Conservation (phyloP, 2,329 filamentous ascomycete species). For the Exophiala bonariae region DNA sequence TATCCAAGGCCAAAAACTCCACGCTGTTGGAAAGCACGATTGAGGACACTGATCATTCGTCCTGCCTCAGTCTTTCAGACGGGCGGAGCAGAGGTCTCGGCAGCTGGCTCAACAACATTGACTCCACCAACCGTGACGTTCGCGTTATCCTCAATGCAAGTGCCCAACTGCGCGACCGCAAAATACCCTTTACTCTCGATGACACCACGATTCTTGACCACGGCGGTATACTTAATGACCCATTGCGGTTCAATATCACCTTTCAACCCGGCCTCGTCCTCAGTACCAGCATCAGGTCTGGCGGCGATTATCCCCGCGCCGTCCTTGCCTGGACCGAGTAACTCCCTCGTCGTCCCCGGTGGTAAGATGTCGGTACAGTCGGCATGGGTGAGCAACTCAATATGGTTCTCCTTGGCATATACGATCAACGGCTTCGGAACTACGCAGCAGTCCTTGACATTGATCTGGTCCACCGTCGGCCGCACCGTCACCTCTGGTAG, state of each 20-base stretch:
- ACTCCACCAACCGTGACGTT: too few species aligned
- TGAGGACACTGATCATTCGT: too few species aligned
- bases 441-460: conserved; percentile 91
- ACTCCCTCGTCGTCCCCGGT: conserved; percentile 76
- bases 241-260: conserved; percentile 85
- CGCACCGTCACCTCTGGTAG: conserved; percentile 68
- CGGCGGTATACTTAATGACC: conserved; percentile 97
- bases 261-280: conserved; percentile 58
- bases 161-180: conserved; percentile 72
- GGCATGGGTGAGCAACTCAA: conserved; percentile 89
- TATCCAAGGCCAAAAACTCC: too few species aligned
- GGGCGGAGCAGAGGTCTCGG: too few species aligned
- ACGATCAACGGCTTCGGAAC: conserved; percentile 84
- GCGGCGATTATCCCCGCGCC: conserved; percentile 76
- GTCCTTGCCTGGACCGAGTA: conserved; percentile 70
- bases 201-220: conserved; percentile 88
- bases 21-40: too few species aligned
- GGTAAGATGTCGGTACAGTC: conserved; percentile 93
- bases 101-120: too few species aligned
- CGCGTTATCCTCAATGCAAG: conserved; percentile 37
- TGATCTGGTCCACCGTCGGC: conserved; percentile 92
- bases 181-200: conserved; percentile 99
- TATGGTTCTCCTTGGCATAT: conserved; percentile 77
- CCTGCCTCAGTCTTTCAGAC: too few species aligned
- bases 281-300: conserved; percentile 40